Evolutionary conservation across 2,329 filamentous ascomycete genomes (phyloP).

Genomic region (Ophiobolus disseminans): DNA sequence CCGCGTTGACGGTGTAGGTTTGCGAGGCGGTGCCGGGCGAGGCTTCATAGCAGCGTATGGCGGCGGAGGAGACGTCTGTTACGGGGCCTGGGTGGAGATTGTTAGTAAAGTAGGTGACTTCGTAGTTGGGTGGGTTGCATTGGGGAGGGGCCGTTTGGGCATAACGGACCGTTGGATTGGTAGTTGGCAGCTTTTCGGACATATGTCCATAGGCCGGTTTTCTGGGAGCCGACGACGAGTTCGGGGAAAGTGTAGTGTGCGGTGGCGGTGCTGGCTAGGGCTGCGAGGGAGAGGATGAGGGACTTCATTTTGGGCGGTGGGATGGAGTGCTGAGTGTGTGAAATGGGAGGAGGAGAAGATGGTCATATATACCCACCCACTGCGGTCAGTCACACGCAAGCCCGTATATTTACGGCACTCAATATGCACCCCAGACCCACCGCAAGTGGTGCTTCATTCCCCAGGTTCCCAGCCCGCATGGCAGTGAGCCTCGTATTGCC

Average conservation of each 20-base stretch:
- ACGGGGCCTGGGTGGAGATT: too few relatives aligned
- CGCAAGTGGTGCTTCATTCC: slow-evolving; percentile 2
- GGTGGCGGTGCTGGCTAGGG: slow-evolving; percentile 27
- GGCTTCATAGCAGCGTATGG: slow-evolving; percentile 39
- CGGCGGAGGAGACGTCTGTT: slow-evolving; percentile 11
- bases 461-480: slow-evolving; percentile 1
- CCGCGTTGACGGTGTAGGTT: slow-evolving; percentile 26
- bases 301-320: slow-evolving; percentile 35
- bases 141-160: too few relatives aligned
- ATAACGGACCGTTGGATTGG: slow-evolving; percentile 45
- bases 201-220: slow-evolving; percentile 41
- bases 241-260: slow-evolving; percentile 47
- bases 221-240: slow-evolving; percentile 29
- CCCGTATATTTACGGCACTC: neutral
- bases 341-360: too few relatives aligned
- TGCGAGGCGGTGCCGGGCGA: slow-evolving; percentile 17
- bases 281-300: slow-evolving; percentile 28
- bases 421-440: neutral
- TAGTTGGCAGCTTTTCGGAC: slow-evolving; percentile 46
- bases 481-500: neutral
- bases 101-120: too few relatives aligned
- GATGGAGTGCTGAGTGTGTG: too few relatives aligned
- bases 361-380: neutral
- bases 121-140: too few relatives aligned
- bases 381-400: neutral